Conservation (phyloP, 129 eudicot species). For the Smallanthus sonchifolius region DNA sequence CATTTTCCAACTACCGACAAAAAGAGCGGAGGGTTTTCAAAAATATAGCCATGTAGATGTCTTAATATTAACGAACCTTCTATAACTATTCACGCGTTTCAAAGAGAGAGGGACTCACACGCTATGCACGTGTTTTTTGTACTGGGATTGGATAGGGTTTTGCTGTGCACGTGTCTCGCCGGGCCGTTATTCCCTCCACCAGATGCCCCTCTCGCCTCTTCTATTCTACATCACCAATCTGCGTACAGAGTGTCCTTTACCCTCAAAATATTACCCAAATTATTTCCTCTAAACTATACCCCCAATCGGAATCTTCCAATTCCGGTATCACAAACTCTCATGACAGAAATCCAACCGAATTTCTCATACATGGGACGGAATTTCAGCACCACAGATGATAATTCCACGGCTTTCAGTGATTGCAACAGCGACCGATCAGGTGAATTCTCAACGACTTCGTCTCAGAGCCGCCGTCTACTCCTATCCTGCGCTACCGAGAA, state of each 20-base stretch:
- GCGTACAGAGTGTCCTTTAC: conserved; percentile 20
- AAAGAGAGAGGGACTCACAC: conserved; percentile 30
- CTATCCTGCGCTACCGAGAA: conserved; percentile 48
- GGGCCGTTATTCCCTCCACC: conserved; percentile 13
- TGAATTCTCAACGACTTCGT: conserved; percentile 36
- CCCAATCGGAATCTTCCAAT: background rate
- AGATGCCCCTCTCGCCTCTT: conserved; percentile 15
- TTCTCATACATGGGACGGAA: conserved; percentile 50
- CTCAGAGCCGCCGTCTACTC: conserved; percentile 45
- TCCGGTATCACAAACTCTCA: background rate
- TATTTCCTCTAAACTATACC: background rate
- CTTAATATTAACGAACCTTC: conserved; percentile 21
- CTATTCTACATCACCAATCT: conserved; percentile 10
- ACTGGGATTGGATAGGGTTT: conserved; percentile 43
- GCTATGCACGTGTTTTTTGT: conserved; percentile 49
- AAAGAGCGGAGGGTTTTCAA: no score
- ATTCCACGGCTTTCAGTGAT: conserved; percentile 44
- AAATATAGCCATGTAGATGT: no score
- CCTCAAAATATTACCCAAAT: no score
- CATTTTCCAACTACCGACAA: no score
- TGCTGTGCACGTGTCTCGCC: conserved; percentile 53
- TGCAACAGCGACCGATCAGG: conserved; percentile 47
- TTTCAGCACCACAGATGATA: conserved; percentile 27
- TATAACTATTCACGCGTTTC: conserved; percentile 50
- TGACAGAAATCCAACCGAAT: conserved; percentile 36